phyloP scores from a whole-genome alignment of 2,329 filamentous ascomycete species.

The Epichloe uncinata region DNA sequence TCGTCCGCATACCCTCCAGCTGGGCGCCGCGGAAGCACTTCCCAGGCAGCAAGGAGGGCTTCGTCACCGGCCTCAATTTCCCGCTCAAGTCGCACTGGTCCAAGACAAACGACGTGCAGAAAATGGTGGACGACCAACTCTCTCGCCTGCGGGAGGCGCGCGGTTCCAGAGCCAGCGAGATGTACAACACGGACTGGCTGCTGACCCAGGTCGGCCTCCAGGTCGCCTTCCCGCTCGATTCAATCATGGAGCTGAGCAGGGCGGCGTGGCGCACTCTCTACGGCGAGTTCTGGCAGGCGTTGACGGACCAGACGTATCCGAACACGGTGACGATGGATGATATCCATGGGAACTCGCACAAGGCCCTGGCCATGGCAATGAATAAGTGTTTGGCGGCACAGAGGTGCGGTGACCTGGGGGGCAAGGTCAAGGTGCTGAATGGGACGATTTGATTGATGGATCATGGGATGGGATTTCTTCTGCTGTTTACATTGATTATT shows the following conservation, averaged over 20 bases:
- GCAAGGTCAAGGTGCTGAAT: conserved; percentile 8
- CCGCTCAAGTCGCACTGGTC: conserved; percentile 14
- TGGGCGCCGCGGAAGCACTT: conserved; percentile 11
- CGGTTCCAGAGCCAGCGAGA: conserved; percentile 1
- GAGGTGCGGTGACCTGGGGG: conserved; percentile 13
- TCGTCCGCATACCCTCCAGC: conserved; percentile 15
- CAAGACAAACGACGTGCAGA: conserved; percentile 5
- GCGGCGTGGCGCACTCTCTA: conserved; percentile 12
- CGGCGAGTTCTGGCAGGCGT: conserved; percentile 12
- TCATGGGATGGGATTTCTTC: too few relatives aligned
- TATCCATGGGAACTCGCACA: conserved; percentile 13
- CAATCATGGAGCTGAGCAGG: conserved; percentile 8
- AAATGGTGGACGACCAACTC: conserved; percentile 13
- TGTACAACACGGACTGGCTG: conserved; percentile 17
- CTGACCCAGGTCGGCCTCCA: conserved; percentile 9
- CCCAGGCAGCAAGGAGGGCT: conserved; percentile 16
- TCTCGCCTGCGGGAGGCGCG: conserved; percentile 6
- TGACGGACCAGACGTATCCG: conserved; percentile 15
- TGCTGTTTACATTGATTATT: too few relatives aligned
- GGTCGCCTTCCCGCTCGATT: not conserved
- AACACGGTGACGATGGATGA: conserved; percentile 21
- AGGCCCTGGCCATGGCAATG: conserved; percentile 14
- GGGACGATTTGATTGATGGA: not conserved
- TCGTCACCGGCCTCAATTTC: conserved; percentile 13
- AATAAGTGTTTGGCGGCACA: conserved; percentile 19